These are phyloP conservation scores for Botrytis hyacinthi DNA, from an alignment of 2,329 filamentous ascomycete species.

Conservation along the genomic window DNA sequence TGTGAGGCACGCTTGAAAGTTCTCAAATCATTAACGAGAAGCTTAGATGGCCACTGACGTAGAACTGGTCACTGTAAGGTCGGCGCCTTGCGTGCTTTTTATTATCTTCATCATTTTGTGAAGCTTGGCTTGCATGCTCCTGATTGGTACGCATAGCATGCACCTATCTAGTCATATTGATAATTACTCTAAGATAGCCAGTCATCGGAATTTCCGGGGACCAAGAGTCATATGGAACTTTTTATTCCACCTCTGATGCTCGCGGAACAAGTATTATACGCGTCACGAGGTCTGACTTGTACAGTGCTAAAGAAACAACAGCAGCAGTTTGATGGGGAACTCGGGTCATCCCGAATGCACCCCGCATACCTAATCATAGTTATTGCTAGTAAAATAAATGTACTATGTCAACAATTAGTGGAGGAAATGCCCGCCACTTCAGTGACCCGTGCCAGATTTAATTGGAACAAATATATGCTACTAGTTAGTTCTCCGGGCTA, in stretches of 20 bases:
- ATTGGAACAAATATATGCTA: neutral
- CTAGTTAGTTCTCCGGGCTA: neutral
- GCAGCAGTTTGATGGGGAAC: neutral
- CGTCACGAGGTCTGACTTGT: neutral
- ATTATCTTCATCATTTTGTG: neutral
- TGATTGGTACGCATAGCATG: conserved; percentile 4
- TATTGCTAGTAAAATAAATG: neutral
- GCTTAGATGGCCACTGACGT: neutral
- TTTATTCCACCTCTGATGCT: conserved; percentile 16
- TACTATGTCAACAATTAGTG: neutral
- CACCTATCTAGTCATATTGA: neutral
- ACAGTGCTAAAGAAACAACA: neutral
- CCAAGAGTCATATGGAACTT: neutral
- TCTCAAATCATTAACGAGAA: neutral
- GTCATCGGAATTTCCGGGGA: neutral
- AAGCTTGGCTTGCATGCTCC: neutral
- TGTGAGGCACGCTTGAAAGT: conserved; percentile 5
- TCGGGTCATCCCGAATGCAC: neutral
- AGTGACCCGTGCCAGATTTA: neutral
- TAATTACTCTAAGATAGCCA: neutral
- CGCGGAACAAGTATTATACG: too few relatives aligned
- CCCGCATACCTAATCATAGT: neutral
- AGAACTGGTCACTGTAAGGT: neutral
- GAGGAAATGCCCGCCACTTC: neutral
- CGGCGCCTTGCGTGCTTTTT: neutral